Evolutionary conservation across 2,329 filamentous ascomycete species (phyloP).

Genomic region (Penicillium hesseltinei): DNA sequence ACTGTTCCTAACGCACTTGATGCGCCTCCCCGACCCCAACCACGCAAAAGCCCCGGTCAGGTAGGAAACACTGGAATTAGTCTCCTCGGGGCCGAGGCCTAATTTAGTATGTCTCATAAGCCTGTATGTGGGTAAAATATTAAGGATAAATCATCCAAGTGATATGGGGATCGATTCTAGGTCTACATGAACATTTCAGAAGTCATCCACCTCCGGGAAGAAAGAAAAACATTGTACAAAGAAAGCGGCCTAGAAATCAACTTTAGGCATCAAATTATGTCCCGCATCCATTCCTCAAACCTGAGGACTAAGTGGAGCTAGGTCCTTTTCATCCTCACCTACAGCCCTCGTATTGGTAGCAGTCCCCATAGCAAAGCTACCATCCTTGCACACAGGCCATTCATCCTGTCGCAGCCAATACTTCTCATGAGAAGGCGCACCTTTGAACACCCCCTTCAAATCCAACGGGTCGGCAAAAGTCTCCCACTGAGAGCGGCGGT

Average conservation of each 20-base stretch:
- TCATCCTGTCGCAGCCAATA: constrained; percentile 30
- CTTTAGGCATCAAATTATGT: neutral
- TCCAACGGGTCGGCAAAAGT: constrained; percentile 33
- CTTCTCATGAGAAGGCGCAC: constrained; percentile 27
- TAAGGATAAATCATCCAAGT: too few relatives aligned
- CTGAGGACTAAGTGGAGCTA: neutral
- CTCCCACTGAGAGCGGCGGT: constrained; percentile 26
- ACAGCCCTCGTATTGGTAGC: constrained; percentile 19
- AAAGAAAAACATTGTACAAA: neutral
- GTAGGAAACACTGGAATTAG: too few relatives aligned
- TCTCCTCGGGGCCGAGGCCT: neutral
- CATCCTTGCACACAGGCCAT: constrained; percentile 29
- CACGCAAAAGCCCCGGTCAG: too few relatives aligned
- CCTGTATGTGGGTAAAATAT: too few relatives aligned
- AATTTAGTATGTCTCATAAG: neutral
- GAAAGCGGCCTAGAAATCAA: neutral
- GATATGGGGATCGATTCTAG: neutral
- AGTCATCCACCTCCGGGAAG: neutral
- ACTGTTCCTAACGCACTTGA: neutral
- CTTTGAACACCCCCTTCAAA: constrained; percentile 25
- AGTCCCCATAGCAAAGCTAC: constrained; percentile 27
- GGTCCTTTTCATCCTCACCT: neutral
- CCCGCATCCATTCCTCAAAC: neutral
- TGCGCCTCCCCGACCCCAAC: too few relatives aligned
- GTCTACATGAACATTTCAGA: too few relatives aligned